A percentile compares a stretch with the other conserved stretches of the same genome.
These are phyloP conservation scores for Chaetomiaceae sp. DNA, from an alignment of 2,329 filamentous ascomycete genomes.

Conservation along the genomic window DNA sequence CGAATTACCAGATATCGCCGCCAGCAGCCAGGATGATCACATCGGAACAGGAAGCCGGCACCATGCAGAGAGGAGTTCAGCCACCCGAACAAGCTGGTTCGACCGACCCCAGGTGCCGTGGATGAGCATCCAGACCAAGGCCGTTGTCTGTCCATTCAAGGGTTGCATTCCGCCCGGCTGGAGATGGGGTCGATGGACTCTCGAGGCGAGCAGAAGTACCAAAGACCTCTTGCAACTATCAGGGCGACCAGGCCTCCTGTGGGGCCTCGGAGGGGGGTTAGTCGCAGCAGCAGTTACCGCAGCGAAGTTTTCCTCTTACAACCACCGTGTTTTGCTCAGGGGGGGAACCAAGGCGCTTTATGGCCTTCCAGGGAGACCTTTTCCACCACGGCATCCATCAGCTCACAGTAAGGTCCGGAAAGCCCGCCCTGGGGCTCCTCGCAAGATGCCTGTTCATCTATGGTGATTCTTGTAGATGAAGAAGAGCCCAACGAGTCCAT, in stretches of 20 bases:
- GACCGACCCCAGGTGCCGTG: background rate
- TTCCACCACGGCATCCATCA: background rate
- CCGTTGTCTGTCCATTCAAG: background rate
- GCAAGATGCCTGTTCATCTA: slow-evolving; percentile 16
- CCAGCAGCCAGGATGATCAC: background rate
- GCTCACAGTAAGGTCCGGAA: background rate
- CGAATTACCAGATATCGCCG: background rate
- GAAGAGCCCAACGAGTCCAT: slow-evolving; percentile 7
- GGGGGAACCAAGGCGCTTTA: slow-evolving; percentile 17
- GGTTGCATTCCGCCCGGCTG: slow-evolving; percentile 22
- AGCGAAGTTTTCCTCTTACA: slow-evolving; percentile 24
- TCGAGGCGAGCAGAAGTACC: slow-evolving; percentile 13
- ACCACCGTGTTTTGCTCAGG: slow-evolving; percentile 7
- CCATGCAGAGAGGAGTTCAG: background rate
- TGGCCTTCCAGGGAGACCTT: background rate
- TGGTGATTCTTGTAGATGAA: slow-evolving; percentile 22
- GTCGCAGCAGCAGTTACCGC: slow-evolving; percentile 7
- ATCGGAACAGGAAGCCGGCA: slow-evolving; percentile 18
- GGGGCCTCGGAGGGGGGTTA: slow-evolving; percentile 10
- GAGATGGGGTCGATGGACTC: slow-evolving; percentile 6
- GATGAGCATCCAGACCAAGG: slow-evolving; percentile 1
- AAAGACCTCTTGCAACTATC: background rate
- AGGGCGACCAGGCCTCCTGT: background rate
- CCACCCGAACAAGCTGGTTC: background rate
- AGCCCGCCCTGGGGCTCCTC: background rate